Evolutionary conservation across 2,329 filamentous ascomycete genomes (phyloP), one percentile per base, ranked within the genome.

Genomic region (Penicillium sp.): DNA sequence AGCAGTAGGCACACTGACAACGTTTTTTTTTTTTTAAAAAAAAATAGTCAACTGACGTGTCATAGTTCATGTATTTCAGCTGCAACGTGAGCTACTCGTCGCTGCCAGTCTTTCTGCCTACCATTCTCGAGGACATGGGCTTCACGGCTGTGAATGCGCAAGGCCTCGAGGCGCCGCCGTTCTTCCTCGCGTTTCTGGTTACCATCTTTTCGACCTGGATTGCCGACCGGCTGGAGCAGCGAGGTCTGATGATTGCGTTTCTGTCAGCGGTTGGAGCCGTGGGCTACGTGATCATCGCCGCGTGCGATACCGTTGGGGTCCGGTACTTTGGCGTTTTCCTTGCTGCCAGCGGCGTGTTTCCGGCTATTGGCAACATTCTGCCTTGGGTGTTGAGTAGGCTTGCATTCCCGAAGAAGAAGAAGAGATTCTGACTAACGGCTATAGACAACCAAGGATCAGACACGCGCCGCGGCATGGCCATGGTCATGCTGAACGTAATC

Each of bases 141-240:
- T 90, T 86, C 71, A 81, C 80, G 0, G 74, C 79, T 14, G 80
- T 90, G 59, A 77, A 84, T 57, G 85, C 88, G 0, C 88, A 91
- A 70, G 88, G 87, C 1, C 79, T 91, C 12, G 86, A 86, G 0
- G 86, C 87, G 0, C 87, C 87, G 1, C 86, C 87, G 0, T 90
- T 87, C 68, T 83, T 90, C 63, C 70, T 88, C 16, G 80, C 86
- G 1, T 89, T 87, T 66, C 63, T 88, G 12, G 71, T 84, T 21
- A 87, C 84, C 46, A 79, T 90, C 58, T 63, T 66, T 9, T 82
- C 82, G 1, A 84, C 85, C 5, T 87, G 78, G 67, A 67, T 89
- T 35, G 85, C 86, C n/a, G 87, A 90, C 72, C 78, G 78, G 14
- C 78, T 80, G 1, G 81, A 82, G 60, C 86, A 88, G 66, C 84